A percentile compares a stretch with the other conserved stretches of the same genome.
Conservation (phyloP, 441 rosid species). For the Daphne laureola region DNA sequence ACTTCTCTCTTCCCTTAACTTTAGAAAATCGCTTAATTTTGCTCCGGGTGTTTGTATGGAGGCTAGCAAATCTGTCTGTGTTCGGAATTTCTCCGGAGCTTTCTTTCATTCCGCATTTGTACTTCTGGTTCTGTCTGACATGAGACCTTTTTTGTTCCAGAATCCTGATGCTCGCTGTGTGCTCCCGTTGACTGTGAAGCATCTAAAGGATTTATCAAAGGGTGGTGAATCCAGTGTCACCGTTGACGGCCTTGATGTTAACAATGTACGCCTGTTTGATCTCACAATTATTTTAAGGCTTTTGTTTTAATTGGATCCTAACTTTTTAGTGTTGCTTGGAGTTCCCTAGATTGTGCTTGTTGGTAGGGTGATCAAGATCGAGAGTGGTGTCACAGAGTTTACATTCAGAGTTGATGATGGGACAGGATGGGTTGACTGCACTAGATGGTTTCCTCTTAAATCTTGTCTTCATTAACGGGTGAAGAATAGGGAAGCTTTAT, state of each 20-base stretch:
- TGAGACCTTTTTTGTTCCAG: conserved; percentile 28
- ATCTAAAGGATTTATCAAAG: conserved; percentile 44
- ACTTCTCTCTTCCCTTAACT: neutral
- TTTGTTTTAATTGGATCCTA: conserved; percentile 3
- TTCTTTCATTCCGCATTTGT: conserved; percentile 1
- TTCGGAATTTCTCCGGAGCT: neutral
- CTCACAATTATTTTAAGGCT: neutral
- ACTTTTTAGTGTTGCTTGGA: conserved; percentile 8
- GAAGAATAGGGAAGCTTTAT: neutral
- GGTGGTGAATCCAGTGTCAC: conserved; percentile 61
- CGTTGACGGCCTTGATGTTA: conserved; percentile 69
- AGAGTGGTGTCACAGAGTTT: conserved; percentile 69
- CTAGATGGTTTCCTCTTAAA: conserved; percentile 47
- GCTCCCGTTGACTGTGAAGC: conserved; percentile 81
- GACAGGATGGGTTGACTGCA: conserved; percentile 78
- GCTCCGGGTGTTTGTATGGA: neutral
- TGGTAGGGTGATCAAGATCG: conserved; percentile 65
- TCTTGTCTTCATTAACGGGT: neutral
- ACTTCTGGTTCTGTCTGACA: neutral
- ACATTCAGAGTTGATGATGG: conserved; percentile 78
- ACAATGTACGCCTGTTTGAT: conserved; percentile 38
- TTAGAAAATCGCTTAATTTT: neutral
- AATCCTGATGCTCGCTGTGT: conserved; percentile 64
- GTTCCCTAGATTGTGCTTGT: conserved; percentile 54
- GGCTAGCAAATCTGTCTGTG: neutral